Percentiles rank a stretch among this genome's conserved stretches.
These are phyloP conservation scores for Planoprotostelium fungivorum DNA, from an alignment of 78 protist genomes.

Conservation along the genomic window DNA sequence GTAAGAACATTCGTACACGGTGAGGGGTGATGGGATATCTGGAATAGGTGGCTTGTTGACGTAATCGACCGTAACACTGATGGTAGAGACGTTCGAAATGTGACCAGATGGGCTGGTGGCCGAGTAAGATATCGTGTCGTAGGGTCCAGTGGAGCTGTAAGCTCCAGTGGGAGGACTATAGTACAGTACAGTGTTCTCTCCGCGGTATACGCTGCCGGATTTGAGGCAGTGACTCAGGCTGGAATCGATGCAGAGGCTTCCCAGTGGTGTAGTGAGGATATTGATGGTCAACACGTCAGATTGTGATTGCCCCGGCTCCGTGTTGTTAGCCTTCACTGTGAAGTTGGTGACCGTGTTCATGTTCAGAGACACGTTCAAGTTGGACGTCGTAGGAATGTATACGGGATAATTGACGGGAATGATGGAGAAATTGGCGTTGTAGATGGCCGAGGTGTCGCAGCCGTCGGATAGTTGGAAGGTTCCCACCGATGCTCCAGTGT, in stretches of 20 bases:
- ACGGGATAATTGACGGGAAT: no score
- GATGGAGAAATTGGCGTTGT: no score
- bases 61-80: background rate
- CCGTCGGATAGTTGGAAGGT: no score
- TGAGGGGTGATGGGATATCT: background rate
- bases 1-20: background rate
- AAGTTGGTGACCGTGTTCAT: background rate
- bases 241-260: background rate
- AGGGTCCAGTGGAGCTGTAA: background rate
- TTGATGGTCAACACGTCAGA: background rate
- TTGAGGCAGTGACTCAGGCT: background rate
- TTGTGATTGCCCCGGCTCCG: background rate
- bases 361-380: no score
- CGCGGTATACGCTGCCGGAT: background rate
- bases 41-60: background rate
- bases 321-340: background rate
- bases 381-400: no score
- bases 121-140: background rate
- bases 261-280: background rate
- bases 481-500: no score
- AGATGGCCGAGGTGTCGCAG: no score
- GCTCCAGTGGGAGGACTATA: background rate
- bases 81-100: background rate
- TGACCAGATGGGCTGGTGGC: background rate
- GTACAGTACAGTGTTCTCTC: background rate